Evolutionary conservation across 2,329 filamentous ascomycete species (phyloP), one percentile per base, ranked within the genome.

Genomic region (Thielaviopsis ethacetica): DNA sequence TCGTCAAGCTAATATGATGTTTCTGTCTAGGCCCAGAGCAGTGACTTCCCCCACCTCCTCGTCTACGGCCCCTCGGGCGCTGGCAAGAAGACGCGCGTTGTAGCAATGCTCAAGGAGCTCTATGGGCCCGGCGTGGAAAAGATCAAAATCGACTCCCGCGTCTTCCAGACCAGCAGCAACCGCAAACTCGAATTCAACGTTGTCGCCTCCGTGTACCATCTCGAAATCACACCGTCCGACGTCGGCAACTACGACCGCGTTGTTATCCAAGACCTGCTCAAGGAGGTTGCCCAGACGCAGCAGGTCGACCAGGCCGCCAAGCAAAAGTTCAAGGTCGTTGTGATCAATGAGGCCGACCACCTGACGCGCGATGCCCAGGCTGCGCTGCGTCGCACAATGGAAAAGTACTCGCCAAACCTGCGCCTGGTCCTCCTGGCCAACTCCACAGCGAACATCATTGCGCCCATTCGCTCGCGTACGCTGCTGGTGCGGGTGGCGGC

Each of bases 121-220:
- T 98, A 93, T 71, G 93, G 93, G 0, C 85, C 91, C 0, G 91
- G 93, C 51, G 93, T 95, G n/a, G 94, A 98, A 69, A 97, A 96
- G 78, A 98, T 98, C 78, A 97, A 97, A 75, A 97, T 98, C 72
- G 93, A 98, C 69, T 88, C 90, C 13, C 87, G 93, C 63, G 86
- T 96, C 61, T 98, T 98, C 75, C 91, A 95, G 72, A 97, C 93
- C 1, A 91, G 83, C 22, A 86, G 85, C 68, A 97, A 95, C 71
- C 89, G 93, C 69, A 98, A 98, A 73, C 85, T 98, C 66, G 93
- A 98, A 73, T 98, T 98, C 80, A 98, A 96, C 74, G 95, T 98
- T 63, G 93, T 98, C 58, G 84, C 91, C 52, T 97, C 91, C 0
- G 84, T 96, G 63, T 98, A 98, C 73, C 93, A 98, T 71, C 84